Percentiles rank a stretch among this genome's conserved stretches.
Evolutionary conservation across 2,329 filamentous ascomycete genomes (phyloP).

Genomic region (Sporothrix brasiliensis): DNA sequence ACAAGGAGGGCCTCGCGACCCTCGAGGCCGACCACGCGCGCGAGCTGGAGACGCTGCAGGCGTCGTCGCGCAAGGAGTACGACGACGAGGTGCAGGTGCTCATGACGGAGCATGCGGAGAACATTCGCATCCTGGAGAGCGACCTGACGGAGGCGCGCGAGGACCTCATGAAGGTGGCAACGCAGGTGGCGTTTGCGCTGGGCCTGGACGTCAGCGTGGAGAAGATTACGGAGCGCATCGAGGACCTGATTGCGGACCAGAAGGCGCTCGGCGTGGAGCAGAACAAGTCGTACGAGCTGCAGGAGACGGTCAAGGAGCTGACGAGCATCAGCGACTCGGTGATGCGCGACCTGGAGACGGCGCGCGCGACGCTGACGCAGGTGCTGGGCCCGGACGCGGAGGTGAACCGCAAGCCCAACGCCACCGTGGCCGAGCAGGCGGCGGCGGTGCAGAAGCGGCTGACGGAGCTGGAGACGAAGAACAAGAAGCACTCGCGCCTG

Average conservation of each 20-base stretch:
- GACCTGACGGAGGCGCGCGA: slow-evolving; percentile 68
- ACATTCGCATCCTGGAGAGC: slow-evolving; percentile 58
- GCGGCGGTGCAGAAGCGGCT: slow-evolving; percentile 68
- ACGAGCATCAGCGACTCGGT: slow-evolving; percentile 61
- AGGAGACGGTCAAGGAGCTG: slow-evolving; percentile 58
- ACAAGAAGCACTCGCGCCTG: slow-evolving; percentile 87
- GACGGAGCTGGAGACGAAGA: slow-evolving; percentile 64
- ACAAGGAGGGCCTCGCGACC: slow-evolving; percentile 56
- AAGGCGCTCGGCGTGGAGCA: slow-evolving; percentile 63
- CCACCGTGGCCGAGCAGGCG: slow-evolving; percentile 59
- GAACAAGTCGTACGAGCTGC: slow-evolving; percentile 60
- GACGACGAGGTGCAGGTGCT: slow-evolving; percentile 62
- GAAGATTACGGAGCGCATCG: slow-evolving; percentile 65
- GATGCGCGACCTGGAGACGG: slow-evolving; percentile 64
- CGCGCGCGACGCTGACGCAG: slow-evolving; percentile 58
- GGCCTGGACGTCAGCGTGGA: slow-evolving; percentile 68
- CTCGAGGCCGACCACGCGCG: slow-evolving; percentile 55
- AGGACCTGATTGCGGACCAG: slow-evolving; percentile 60
- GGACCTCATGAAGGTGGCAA: slow-evolving; percentile 65
- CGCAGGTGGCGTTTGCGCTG: slow-evolving; percentile 63
- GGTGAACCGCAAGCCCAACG: slow-evolving; percentile 48
- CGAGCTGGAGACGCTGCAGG: slow-evolving; percentile 54
- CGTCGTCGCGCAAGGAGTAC: slow-evolving; percentile 56
- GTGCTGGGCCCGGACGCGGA: slow-evolving; percentile 57
- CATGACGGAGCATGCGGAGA: slow-evolving; percentile 62